Base-by-base conservation (phyloP, 176 grass and related monocot species). In the Carex pumila region DNA sequence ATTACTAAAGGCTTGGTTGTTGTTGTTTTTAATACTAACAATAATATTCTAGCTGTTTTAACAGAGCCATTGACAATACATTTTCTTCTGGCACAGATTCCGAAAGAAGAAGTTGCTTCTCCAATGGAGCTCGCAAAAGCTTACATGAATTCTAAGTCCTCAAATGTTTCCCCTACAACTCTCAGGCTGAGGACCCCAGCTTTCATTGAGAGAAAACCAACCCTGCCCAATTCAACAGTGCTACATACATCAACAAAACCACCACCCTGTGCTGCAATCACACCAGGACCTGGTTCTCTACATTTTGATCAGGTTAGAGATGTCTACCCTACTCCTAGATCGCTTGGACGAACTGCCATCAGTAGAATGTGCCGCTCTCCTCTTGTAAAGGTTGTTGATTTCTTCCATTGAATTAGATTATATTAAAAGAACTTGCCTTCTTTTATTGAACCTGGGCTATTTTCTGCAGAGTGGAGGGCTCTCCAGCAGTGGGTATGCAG, bases 71-170 rank as follows among this genome's bases (percentile, higher is more conserved):
- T 17, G 73, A 55, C 52, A 71, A 18, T 50, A 34, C 18, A 6
- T 57, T 78, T 77, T 29, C 32, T 78, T 68, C 30, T 66, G 21
- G 17, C 39, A 22, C 65, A 85, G 84, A 63, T 79, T 61, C 55
- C 71, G 6, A 79, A 79, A 79, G 70, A 79, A 65, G 84, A 85
- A 64, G 59, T 32, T 50, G 71, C 84, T 60, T 85, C 84, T 41
- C 84, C 84, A 79, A 65, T 79, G 74, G 84, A 85, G 43, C 71
- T 85, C 50, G 84, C 84, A n/a, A 85, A 85, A 79, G 84, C 84
- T 34, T 85, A 85, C 61, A 85, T 85, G 84, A 79, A 37, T 59
- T 79, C 84, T 34, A 85, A 59, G n/a, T 85, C 71, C 43, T 64
- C 71, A 12, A 85, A 78, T 22, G 53, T 52, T 54, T 65, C 84